Evolutionary conservation across 257 asterid species (phyloP).

Genomic region (Gentiana macrophylla): DNA sequence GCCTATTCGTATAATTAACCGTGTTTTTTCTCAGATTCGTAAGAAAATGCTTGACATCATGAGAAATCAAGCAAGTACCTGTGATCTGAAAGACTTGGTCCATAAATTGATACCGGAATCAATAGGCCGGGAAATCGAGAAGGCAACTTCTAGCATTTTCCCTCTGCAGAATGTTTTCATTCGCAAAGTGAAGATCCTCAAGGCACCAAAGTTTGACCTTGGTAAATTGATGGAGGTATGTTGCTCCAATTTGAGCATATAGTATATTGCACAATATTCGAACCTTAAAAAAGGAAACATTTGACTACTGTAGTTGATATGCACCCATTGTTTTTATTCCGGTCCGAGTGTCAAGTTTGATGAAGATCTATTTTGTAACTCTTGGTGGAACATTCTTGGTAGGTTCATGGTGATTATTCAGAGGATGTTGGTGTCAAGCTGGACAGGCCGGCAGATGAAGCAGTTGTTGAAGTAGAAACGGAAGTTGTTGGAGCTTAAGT

Average conservation of each 20-base stretch:
- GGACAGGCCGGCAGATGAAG: conserved; percentile 38
- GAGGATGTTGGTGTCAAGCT: conserved; percentile 30
- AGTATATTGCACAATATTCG: neutral
- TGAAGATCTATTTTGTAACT: neutral
- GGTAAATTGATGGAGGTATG: conserved; percentile 32
- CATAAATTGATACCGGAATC: conserved; percentile 29
- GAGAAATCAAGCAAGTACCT: conserved; percentile 23
- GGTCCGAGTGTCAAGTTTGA: neutral
- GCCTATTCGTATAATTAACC: neutral
- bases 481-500: conserved; percentile 35
- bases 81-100: conserved; percentile 32
- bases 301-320: neutral
- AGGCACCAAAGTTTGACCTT: conserved; percentile 30
- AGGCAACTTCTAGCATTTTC: conserved; percentile 30
- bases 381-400: neutral
- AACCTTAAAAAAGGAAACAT: neutral
- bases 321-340: no score
- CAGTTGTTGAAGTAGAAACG: conserved; percentile 22
- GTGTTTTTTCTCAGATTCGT: conserved; percentile 14
- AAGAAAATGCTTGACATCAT: conserved; percentile 29
- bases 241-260: neutral
- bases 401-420: conserved; percentile 32
- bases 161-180: conserved; percentile 30
- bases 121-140: conserved; percentile 32
- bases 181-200: conserved; percentile 29